phyloP scores from a whole-genome alignment of 352 stramenopile genomes.

The Globisporangium paroecandrum region DNA sequence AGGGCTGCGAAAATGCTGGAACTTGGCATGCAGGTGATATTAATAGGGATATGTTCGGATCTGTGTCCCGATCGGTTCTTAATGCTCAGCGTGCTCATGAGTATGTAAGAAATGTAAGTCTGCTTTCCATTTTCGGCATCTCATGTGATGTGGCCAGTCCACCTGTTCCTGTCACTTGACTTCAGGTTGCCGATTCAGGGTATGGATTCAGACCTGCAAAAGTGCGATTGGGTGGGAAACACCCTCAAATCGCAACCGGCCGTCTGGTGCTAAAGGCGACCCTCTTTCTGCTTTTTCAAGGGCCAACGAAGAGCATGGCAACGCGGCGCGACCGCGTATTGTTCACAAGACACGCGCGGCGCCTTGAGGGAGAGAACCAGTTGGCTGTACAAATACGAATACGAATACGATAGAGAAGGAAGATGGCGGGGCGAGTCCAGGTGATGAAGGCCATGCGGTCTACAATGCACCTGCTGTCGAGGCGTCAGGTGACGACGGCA shows the following conservation, averaged over 20 bases:
- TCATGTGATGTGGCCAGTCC: neutral
- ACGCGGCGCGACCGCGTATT: neutral
- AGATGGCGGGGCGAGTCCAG: neutral
- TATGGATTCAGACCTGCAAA: neutral
- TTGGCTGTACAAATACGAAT: no score
- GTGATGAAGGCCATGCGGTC: neutral
- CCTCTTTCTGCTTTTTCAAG: neutral
- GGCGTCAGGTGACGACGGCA: neutral
- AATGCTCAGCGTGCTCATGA: neutral
- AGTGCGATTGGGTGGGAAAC: neutral
- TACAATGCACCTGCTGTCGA: neutral
- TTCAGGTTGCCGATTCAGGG: neutral
- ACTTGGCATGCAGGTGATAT: neutral
- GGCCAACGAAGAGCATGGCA: neutral
- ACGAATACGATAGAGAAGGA: neutral
- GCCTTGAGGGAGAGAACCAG: neutral
- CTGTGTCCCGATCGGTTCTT: neutral
- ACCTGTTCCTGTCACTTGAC: neutral
- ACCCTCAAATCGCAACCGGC: neutral
- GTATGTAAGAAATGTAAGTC: no score
- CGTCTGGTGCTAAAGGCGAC: neutral
- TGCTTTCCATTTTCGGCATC: neutral
- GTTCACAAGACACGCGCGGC: conserved; percentile 3
- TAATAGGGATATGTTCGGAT: neutral
- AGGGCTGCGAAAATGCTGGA: neutral